A percentile compares a stretch with the other conserved stretches of the same genome.
phyloP scores from a whole-genome alignment of 805 yeast species.

The Starmerella riodocensis region DNA sequence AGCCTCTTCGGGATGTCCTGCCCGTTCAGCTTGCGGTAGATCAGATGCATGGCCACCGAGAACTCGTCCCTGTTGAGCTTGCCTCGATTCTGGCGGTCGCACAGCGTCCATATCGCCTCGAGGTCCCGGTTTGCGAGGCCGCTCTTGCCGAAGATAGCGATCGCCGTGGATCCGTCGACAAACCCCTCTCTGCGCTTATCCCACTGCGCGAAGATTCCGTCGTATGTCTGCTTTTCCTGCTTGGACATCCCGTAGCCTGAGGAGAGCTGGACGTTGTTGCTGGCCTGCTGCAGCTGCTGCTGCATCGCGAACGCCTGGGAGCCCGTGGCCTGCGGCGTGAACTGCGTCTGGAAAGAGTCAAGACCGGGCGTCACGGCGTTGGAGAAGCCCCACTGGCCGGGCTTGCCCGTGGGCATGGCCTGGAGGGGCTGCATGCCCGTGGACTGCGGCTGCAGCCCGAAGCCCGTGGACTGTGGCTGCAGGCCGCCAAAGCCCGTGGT shows the following conservation, averaged over 20 bases:
- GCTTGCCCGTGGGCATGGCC: constrained; percentile 45
- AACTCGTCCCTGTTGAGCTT: constrained; percentile 79
- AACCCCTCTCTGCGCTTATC: constrained; percentile 55
- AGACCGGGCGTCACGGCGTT: constrained; percentile 60
- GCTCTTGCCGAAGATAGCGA: constrained; percentile 76
- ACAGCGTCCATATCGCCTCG: constrained; percentile 81
- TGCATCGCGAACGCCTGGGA: constrained; percentile 18
- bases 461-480: constrained; percentile 15
- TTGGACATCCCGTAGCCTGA: constrained; percentile 50
- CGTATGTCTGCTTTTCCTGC: constrained; percentile 76
- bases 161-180: constrained; percentile 69
- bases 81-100: constrained; percentile 74
- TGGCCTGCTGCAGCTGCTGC: constrained; percentile 13
- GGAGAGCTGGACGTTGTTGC: background rate
- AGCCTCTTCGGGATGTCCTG: constrained; percentile 66
- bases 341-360: constrained; percentile 50
- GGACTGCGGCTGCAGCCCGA: constrained; percentile 43
- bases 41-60: constrained; percentile 93
- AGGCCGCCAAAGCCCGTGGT: constrained; percentile 18
- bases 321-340: constrained; percentile 39
- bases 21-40: constrained; percentile 81
- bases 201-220: constrained; percentile 79
- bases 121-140: constrained; percentile 76
- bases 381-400: constrained; percentile 73
- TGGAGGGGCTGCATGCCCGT: constrained; percentile 30